phyloP scores from a whole-genome alignment of 805 yeast genomes.

The Ogataea trehalophila region DNA sequence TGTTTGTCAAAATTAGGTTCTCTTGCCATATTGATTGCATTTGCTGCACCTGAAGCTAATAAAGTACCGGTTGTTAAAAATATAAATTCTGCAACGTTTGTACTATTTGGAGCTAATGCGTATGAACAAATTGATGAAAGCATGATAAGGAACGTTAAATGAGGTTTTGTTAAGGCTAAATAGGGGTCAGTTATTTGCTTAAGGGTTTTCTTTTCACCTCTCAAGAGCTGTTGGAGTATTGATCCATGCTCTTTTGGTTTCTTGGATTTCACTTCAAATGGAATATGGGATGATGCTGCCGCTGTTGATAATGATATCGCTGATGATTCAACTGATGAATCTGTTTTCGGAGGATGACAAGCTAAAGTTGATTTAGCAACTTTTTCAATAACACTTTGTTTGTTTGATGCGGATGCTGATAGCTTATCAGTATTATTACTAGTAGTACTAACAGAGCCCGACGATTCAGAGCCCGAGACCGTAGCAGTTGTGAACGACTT shows the following conservation, averaged over 20 bases:
- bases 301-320: too few relatives aligned
- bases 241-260: conserved; percentile 16
- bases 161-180: conserved; percentile 83
- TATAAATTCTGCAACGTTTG: conserved; percentile 63
- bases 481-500: conserved; percentile 2
- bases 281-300: conserved; percentile 29
- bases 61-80: conserved; percentile 82
- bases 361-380: conserved; percentile 41
- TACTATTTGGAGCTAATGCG: conserved; percentile 83
- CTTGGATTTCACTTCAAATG: conserved; percentile 53
- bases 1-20: conserved; percentile 84
- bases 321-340: neutral
- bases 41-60: conserved; percentile 87
- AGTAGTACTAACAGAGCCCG: neutral
- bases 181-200: conserved; percentile 54
- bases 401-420: conserved; percentile 1
- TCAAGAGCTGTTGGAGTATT: conserved; percentile 18
- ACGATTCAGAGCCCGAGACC: too few relatives aligned
- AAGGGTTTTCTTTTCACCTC: conserved; percentile 25
- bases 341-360: conserved; percentile 34
- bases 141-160: conserved; percentile 81
- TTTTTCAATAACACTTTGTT: conserved; percentile 26
- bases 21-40: conserved; percentile 95
- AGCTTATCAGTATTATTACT: neutral
- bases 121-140: conserved; percentile 90